Evolutionary conservation across 208 protist genomes (phyloP).

Genomic region (Phytomonas sp.): DNA sequence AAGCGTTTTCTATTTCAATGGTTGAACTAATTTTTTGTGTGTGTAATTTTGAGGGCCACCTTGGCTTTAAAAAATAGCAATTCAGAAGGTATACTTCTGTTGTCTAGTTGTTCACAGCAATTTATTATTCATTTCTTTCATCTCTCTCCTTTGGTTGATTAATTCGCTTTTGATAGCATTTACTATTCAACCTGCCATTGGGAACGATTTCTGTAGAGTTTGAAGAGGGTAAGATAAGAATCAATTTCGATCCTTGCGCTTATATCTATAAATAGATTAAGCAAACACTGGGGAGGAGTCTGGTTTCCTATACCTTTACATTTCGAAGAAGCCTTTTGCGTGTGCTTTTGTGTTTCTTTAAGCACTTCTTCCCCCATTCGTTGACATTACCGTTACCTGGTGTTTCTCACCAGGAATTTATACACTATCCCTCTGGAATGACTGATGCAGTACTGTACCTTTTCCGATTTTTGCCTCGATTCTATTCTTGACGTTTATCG

Average conservation of each 20-base stretch:
- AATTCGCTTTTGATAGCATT: background rate
- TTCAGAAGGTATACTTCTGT: background rate
- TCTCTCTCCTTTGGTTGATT: constrained; percentile 2
- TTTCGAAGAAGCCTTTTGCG: background rate
- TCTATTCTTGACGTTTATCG: background rate
- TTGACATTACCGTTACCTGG: background rate
- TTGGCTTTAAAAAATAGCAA: background rate
- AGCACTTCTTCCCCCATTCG: background rate
- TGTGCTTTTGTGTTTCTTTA: background rate
- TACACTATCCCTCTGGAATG: background rate
- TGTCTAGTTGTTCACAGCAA: background rate
- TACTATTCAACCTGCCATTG: background rate
- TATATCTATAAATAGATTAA: background rate
- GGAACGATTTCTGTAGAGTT: background rate
- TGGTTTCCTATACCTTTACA: background rate
- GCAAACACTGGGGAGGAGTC: background rate
- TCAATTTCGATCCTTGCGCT: background rate
- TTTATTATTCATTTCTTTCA: background rate
- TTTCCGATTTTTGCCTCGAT: background rate
- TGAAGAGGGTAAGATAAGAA: background rate
- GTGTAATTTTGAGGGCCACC: background rate
- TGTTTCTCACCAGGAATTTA: background rate
- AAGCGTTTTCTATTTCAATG: background rate
- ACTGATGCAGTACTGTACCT: background rate
- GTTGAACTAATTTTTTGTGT: background rate